Conservation (phyloP, 2,329 filamentous ascomycete species). For the Pseudogymnoascus sp. region DNA sequence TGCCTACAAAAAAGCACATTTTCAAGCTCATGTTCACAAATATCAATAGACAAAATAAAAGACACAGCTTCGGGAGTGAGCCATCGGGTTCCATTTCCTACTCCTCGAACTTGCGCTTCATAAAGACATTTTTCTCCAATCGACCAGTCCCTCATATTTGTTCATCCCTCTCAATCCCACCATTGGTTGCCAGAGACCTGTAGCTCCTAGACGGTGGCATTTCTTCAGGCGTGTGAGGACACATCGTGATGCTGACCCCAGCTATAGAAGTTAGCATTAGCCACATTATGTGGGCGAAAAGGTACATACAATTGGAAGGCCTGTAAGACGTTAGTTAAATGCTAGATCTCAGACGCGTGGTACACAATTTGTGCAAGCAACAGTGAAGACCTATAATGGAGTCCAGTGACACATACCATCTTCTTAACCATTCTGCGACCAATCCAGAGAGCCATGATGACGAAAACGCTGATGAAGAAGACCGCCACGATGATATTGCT, state of each 20-base stretch:
- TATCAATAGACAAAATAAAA: neutral
- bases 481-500: neutral
- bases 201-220: neutral
- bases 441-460: too few species aligned
- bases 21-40: neutral
- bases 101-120: too few species aligned
- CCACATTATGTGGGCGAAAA: neutral
- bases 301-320: neutral
- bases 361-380: neutral
- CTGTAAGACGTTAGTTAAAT: neutral
- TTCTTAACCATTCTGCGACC: neutral
- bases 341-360: neutral
- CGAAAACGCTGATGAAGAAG: too few species aligned
- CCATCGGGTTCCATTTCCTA: neutral
- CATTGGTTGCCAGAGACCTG: neutral
- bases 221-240: too few species aligned
- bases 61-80: neutral
- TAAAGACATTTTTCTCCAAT: neutral
- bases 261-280: neutral
- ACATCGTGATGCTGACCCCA: too few species aligned
- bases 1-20: neutral
- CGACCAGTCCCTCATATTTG: neutral
- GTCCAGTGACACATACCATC: neutral
- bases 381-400: neutral
- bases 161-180: neutral